Base-by-base conservation (phyloP, 2,329 filamentous ascomycete species). In the Alternaria arborescens region DNA sequence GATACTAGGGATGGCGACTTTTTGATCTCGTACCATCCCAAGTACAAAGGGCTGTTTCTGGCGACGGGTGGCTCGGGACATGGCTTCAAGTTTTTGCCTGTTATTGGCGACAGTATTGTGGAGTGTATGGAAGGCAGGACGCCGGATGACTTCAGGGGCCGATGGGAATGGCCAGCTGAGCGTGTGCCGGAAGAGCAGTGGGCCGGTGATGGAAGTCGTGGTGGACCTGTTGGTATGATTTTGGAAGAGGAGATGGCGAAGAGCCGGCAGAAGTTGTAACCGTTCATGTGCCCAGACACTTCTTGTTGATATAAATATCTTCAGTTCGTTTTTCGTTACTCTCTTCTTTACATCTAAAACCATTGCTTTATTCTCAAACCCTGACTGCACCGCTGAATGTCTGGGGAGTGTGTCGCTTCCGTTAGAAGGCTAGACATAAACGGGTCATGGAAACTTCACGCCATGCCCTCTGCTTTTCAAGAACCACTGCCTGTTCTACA, bases 51-150 rank as follows among this genome's bases (percentile, higher is more conserved):
- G 0, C 69, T 89, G 0, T 85, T 88, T 68, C 80, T 89, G 0
- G 86, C 86, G 3, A 89, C 87, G 0, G 87, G 86, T 1, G 88
- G 88, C 0, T 85, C 82, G 36, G 87, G 88, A 0, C 87, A 89
- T 72, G 87, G 81, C 0, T 89, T 88, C 73, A 89, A 89, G 66
- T 89, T 87, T 60, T 69, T 88, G 50, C 87, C 87, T 0, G 83
- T 84, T 3, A 82, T 89, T 64, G 86, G 87, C 1, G 82, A 83
- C 36, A 81, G 80, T 61, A 83, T 88, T 12, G 79, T 84, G 0
- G 82, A 87, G 62, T 81, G 82, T n/a, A 71, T 88, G 67, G 74
- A 72, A 70, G 78, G 60, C 4, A 74, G 64, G 73, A 79, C 71
- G 53, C 76, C 76, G 0, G 73, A 74, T 4, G 84, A 85, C 53